phyloP scores from a whole-genome alignment of 1,284 basidiomycete genomes.

The Microbotryomycetes sp. region DNA sequence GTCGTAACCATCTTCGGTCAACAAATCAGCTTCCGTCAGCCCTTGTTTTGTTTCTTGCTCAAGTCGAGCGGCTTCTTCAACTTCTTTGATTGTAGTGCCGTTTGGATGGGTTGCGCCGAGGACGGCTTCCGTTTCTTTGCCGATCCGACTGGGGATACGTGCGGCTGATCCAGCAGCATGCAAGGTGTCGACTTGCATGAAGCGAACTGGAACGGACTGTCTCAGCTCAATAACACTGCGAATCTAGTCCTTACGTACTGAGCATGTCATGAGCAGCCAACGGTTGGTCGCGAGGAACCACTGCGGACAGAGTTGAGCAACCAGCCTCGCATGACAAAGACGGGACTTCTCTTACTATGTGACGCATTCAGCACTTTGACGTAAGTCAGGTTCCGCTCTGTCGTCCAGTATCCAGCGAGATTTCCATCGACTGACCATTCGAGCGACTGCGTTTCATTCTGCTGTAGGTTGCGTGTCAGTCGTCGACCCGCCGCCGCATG shows the following conservation, averaged over 20 bases:
- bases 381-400: slow-evolving; percentile 83
- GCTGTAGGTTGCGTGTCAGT: neutral
- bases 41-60: neutral
- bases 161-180: slow-evolving; percentile 62
- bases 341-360: slow-evolving; percentile 57
- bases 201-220: slow-evolving; percentile 51
- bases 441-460: slow-evolving; percentile 57
- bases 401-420: slow-evolving; percentile 82
- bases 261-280: slow-evolving; percentile 95
- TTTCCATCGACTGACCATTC: slow-evolving; percentile 71
- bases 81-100: slow-evolving; percentile 17
- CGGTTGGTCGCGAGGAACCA: slow-evolving; percentile 80
- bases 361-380: slow-evolving; percentile 75
- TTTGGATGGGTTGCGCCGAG: slow-evolving; percentile 28
- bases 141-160: slow-evolving; percentile 62
- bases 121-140: slow-evolving; percentile 11
- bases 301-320: slow-evolving; percentile 19
- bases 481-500: neutral
- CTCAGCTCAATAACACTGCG: neutral
- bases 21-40: neutral
- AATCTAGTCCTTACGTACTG: slow-evolving; percentile 32
- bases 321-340: neutral
- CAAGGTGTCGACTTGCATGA: slow-evolving; percentile 82
- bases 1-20: slow-evolving; percentile 23
- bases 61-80: neutral